Evolutionary conservation across 2,329 filamentous ascomycete species (phyloP).

Genomic region (Fusarium sp.): DNA sequence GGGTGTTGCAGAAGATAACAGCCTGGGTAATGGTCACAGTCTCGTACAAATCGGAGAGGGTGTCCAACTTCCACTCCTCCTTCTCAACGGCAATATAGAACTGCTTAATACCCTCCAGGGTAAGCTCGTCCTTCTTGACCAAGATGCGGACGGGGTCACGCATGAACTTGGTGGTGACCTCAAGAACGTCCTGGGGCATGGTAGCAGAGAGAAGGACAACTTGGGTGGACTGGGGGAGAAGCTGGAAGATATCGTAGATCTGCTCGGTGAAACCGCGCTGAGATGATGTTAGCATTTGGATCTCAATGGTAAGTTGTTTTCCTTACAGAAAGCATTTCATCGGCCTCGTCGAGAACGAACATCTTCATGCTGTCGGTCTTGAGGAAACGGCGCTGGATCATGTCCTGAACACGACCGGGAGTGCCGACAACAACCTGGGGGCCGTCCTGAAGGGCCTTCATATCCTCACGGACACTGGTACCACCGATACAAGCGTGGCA

Average conservation of each 20-base stretch:
- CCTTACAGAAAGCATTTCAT: constrained; percentile 95
- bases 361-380: constrained; percentile 99
- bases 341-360: constrained; percentile 99
- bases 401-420: constrained; percentile 97
- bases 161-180: constrained; percentile 99
- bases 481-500: constrained; percentile 99
- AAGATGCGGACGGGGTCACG: constrained; percentile 98
- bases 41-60: constrained; percentile 98
- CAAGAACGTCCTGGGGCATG: constrained; percentile 98
- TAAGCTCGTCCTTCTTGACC: constrained; percentile 99
- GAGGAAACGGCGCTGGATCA: constrained; percentile 98
- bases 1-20: constrained; percentile 99
- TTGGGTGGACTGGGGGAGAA: constrained; percentile 97
- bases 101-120: constrained; percentile 99
- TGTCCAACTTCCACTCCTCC: constrained; percentile 99
- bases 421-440: constrained; percentile 98
- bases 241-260: constrained; percentile 99
- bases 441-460: constrained; percentile 95
- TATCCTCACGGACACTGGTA: constrained; percentile 97
- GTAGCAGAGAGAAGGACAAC: constrained; percentile 98
- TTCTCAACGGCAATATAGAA: constrained; percentile 99
- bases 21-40: constrained; percentile 99
- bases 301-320: background rate
- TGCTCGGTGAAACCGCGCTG: constrained; percentile 99
- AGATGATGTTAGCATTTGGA: constrained; percentile 49